phyloP scores from a whole-genome alignment of 305 asterid species.

The Fraxinus ornus region DNA sequence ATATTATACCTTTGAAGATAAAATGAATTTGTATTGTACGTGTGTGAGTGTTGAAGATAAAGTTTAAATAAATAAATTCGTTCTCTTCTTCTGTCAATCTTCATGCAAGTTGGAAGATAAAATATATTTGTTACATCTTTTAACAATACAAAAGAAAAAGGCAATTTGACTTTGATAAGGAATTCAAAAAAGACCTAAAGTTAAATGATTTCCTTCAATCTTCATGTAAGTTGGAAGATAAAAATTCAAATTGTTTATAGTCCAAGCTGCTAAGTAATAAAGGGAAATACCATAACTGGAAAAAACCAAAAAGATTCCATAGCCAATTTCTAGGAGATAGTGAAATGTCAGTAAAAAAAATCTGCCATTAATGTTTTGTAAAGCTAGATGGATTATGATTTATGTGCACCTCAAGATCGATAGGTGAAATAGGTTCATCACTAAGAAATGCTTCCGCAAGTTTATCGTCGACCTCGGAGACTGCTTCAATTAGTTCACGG shows the following conservation, averaged over 20 bases:
- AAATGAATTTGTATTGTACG: not conserved
- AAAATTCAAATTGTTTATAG: not conserved
- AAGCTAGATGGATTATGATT: constrained; percentile 11
- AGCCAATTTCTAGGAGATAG: constrained; percentile 10
- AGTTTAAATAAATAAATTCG: not conserved
- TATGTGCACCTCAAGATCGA: constrained; percentile 74
- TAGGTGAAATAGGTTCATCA: constrained; percentile 81
- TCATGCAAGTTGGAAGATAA: constrained; percentile 14
- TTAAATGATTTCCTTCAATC: not conserved
- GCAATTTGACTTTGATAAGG: not conserved
- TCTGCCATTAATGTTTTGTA: not conserved
- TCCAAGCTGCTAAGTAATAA: not conserved
- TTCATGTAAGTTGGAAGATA: constrained; percentile 16
- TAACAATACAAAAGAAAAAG: not conserved
- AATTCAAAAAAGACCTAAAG: not conserved
- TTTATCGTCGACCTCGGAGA: constrained; percentile 92
- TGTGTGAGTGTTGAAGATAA: not conserved
- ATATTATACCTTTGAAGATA: not conserved
- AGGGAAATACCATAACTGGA: constrained; percentile 1
- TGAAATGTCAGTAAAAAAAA: not conserved
- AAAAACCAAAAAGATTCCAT: not conserved
- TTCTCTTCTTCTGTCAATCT: not conserved
- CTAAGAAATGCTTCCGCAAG: constrained; percentile 86
- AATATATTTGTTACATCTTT: not conserved
- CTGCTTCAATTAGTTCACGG: constrained; percentile 78